Evolutionary conservation across 2,329 filamentous ascomycete genomes (phyloP), one percentile per base, ranked within the genome.

Genomic region (Fusarium redolens): DNA sequence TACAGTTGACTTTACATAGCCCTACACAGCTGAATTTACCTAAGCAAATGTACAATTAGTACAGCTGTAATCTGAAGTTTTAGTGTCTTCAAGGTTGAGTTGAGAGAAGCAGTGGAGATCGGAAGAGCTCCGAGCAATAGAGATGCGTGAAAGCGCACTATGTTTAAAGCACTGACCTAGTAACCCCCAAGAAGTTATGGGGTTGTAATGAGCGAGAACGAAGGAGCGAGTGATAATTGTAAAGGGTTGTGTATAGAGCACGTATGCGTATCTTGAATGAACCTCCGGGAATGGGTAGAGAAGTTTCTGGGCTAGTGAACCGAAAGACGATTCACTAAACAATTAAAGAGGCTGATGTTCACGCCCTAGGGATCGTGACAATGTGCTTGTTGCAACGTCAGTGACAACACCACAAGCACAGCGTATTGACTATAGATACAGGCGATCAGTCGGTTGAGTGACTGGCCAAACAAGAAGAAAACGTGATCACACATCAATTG

Each of bases 1-100:
- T 8, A n/a, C 1, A 48, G 18, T 8, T 20, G 20, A 30, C 3
- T 4, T 12, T 30, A 11, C 10, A 47, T 15, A 47, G 44, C 0
- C 8, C 4, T 47, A 18, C 0, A n/a, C 14, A 20, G 18, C 5
- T 10, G 6, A n/a, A 13, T 10, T 1, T 20, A n/a, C 4, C 2
- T 4, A 14, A 30, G 6, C 3, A n/a, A 11, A 4, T 7, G 18
- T 3, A 47, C 4, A 30, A 20, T 11, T 48, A 5, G 11, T 11
- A 28, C 17, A 28, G 15, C 17, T 7, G 22, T 18, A 28, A 45
- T 45, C 1, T n/a, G 37, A 48, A 2, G 28, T 4, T 22, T 12
- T 13, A 7, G 10, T 31, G 10, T 18, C 5, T 17, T 17, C 5
- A 22, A 50, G 15, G 3, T 20, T 15, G 25, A 30, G 18, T 3